Percentiles rank a stretch among this genome's conserved stretches.
Conservation (phyloP, 176 grass and related monocot species). For the Phyllostachys edulis region DNA sequence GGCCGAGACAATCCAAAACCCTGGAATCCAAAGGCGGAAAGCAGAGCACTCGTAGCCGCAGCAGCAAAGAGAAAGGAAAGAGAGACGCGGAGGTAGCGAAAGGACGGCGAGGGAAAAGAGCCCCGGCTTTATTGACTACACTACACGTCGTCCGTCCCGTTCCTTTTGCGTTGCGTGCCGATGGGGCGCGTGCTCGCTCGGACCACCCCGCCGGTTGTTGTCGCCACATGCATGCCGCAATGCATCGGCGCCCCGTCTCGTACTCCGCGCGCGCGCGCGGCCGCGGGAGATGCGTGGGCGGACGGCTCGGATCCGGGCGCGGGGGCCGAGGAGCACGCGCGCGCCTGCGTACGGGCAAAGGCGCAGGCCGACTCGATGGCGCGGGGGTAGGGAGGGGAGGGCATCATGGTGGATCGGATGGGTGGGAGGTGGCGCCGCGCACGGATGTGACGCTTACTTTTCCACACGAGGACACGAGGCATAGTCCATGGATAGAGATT, state of each 20-base stretch:
- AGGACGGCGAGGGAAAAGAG: slow-evolving; percentile 22
- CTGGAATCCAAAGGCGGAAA: background rate
- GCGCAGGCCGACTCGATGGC: slow-evolving; percentile 23
- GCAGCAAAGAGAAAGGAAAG: background rate
- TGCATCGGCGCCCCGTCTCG: slow-evolving; percentile 1
- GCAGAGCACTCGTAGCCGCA: background rate
- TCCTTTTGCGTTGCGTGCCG: background rate
- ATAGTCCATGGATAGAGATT: background rate
- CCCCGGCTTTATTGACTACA: slow-evolving; percentile 45
- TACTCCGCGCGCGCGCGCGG: background rate
- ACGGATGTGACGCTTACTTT: slow-evolving; percentile 25
- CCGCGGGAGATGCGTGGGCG: background rate
- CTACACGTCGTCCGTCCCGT: slow-evolving; percentile 26
- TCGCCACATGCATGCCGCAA: slow-evolving; percentile 37
- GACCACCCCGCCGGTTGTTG: background rate
- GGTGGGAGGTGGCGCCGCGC: background rate
- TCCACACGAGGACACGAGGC: too few species aligned
- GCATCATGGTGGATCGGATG: background rate
- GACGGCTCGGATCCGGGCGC: slow-evolving; percentile 27
- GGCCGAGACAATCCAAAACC: background rate
- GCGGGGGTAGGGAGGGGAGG: background rate
- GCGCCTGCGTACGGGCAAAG: slow-evolving; percentile 15
- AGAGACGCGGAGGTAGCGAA: background rate
- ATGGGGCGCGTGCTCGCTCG: slow-evolving; percentile 27
- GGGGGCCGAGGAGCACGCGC: slow-evolving; percentile 63